Evolutionary conservation across 495 filamentous ascomycete genomes (phyloP), one percentile per base, ranked within the genome.

Genomic region (Hyaloscypha variabilis): DNA sequence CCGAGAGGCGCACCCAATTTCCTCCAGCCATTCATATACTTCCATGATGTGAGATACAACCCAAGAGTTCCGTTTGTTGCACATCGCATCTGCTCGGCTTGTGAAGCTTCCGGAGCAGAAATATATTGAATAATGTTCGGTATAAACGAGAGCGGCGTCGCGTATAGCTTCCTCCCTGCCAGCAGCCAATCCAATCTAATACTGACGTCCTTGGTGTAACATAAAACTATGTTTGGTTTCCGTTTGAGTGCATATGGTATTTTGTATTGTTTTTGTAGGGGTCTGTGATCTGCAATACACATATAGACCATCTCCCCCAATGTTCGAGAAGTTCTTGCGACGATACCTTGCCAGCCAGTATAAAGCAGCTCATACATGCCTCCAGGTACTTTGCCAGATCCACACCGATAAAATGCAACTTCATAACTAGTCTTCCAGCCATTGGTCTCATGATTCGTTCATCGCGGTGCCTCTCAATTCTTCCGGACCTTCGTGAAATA

Each of bases 401-500:
- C 6, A n/a, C n/a, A n/a, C n/a, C n/a, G n/a, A n/a, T n/a, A n/a
- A n/a, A n/a, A n/a, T n/a, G n/a, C n/a, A n/a, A n/a, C n/a, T n/a
- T n/a, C 6, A 6, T 19, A n/a, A 24, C 49, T 19, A 51, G n/a
- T n/a, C 49, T 19, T 53, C 51, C 51, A 53, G 3, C 13, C 13
- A 6, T 53, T 14, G 25, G 24, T 53, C 5, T 53, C 51, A 14
- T 53, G 51, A 2, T 24, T 53, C 51, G 51, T 25, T 24, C 51
- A 24, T 24, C 54, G 26, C 34, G 10, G 26, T 53, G 54, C 10
- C 51, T 53, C 51, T 25, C 25, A 57, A 34, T 5, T 26, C 26
- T 60, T 60, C 10, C 49, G 10, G 46, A 46, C 36, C 24, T 57
- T 55, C 30, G 54, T 53, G 31, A 64, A 68, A 25, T 68, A 68